Evolutionary conservation across 148 eudicot species (phyloP), one percentile per base, ranked within the genome.

Genomic region (Vaccinium corymbosum): DNA sequence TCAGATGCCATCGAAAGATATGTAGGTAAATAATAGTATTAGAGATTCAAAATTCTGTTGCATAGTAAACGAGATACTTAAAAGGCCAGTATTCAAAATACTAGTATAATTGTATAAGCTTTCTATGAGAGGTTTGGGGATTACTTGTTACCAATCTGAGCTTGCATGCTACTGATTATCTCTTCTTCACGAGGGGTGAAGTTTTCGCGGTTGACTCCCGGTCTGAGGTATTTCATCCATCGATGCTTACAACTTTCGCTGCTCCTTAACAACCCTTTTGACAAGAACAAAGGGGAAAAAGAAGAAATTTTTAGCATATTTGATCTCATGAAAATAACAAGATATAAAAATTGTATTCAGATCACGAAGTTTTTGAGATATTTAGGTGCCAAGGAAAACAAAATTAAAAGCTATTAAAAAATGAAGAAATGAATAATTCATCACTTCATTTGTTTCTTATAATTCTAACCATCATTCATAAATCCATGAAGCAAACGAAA

Each of bases 221-320:
- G 93, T 42, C 93, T 84, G 55, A 91, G 89, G 48, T 91, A 91
- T 75, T 91, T 91, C 0, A 91, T 91, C 93, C 93, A 91, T 78
- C 93, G 84, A 19, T 89, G 90, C 38, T 91, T 86, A 80, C 93
- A 91, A 84, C 93, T 91, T 86, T 91, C 89, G 85, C 93, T 89
- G 85, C 93, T 89, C 81, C 93, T 89, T 59, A 83, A 85, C 89
- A 91, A 88, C 20, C 92, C 92, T 90, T 71, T 64, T 81, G 35
- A 35, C 38, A 35, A 35, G 4, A 62, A 62, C 68, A 10, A 62
- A n/a, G 38, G 1, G 38, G n/a, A 59, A 1, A 19, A 20, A 20
- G 27, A 20, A 59, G 6, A 1, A 1, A n/a, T 35, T 35, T 20
- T 78, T 25, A 49, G 56, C 9, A 76, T 27, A 25, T 15, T 29